These are phyloP conservation scores for Silene vulgaris DNA, from an alignment of 179 eudicot species.

Conservation along the genomic window DNA sequence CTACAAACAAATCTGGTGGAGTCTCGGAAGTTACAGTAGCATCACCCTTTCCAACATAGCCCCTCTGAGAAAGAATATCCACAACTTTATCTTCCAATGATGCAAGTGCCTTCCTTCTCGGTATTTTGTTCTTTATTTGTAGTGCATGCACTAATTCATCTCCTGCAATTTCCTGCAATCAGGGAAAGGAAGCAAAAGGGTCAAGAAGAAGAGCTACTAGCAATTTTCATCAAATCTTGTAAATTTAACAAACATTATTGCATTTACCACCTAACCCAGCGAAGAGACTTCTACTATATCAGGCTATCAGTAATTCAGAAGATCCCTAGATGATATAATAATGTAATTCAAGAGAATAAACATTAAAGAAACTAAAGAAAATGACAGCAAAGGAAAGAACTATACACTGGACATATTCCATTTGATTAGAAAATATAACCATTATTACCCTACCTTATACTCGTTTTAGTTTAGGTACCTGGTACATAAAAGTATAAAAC, in stretches of 20 bases:
- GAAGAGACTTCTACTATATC: not conserved
- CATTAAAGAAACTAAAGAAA: constrained; percentile 9
- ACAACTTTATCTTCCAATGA: constrained; percentile 79
- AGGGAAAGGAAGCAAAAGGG: constrained; percentile 1
- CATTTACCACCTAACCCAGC: not conserved
- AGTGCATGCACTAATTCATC: constrained; percentile 64
- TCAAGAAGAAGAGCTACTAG: not conserved
- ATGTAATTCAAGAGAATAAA: not conserved
- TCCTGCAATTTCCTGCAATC: constrained; percentile 81
- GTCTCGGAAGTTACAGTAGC: constrained; percentile 43
- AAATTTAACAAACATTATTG: not conserved
- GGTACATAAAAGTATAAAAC: not conserved
- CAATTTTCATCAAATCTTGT: constrained; percentile 4
- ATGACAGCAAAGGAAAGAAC: not conserved
- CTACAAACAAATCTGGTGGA: constrained; percentile 56
- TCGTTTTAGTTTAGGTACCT: not conserved
- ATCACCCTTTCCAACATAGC: constrained; percentile 68
- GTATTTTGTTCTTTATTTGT: constrained; percentile 79
- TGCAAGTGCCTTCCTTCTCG: constrained; percentile 89
- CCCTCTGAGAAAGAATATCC: constrained; percentile 78
- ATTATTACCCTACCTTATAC: not conserved
- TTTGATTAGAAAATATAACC: not conserved
- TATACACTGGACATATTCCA: not conserved
- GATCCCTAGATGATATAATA: not conserved
- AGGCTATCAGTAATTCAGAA: constrained; percentile 11